Evolutionary conservation across 768 basidiomycete genomes (phyloP), one percentile per base, ranked within the genome.

Genomic region (Trametes elegans): DNA sequence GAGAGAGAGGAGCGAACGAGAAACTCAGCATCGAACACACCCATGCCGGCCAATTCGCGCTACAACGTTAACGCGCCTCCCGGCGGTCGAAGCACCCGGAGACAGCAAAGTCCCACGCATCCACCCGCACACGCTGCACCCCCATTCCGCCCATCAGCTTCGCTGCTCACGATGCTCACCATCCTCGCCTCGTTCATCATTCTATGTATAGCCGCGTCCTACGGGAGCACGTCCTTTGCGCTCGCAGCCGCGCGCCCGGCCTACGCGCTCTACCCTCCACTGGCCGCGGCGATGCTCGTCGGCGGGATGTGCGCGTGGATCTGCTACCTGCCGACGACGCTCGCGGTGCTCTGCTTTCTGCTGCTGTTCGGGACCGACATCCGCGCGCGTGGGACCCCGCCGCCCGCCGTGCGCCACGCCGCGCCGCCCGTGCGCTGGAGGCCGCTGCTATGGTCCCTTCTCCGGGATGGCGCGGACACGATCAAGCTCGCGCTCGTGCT

Each of bases 401-500:
- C 57, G 29, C 51, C 35, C 1, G 28, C 19, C 34, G 29, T 21
- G 18, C 48, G 10, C 2, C 11, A n/a, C n/a, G n/a, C 21, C 16
- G 7, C 23, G 4, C 24, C 34, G 19, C 40, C 13, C 11, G 36
- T 29, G 8, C 41, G 26, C n/a, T 47, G 40, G 18, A 23, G 39
- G n/a, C 27, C 42, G 7, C 19, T 53, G 24, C 32, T 43, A 29
- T 3, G 16, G 8, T 53, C 52, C 9, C 47, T 59, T n/a, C 14
- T 54, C 19, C 41, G 18, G 2, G 57, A 59, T 36, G 52, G 42
- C 14, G 57, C 57, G 47, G 19, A 43, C 47, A 50, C 43, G 11
- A 43, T 54, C 52, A 59, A 59, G 52, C 41, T 59, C 27, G 57
- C 57, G 21, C 52, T 54, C 40, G 3, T 59, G 36, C 24, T 59